A percentile compares a stretch with the other conserved stretches of the same genome.
phyloP scores from a whole-genome alignment of 129 eudicot genomes.

The Mikania micrantha region DNA sequence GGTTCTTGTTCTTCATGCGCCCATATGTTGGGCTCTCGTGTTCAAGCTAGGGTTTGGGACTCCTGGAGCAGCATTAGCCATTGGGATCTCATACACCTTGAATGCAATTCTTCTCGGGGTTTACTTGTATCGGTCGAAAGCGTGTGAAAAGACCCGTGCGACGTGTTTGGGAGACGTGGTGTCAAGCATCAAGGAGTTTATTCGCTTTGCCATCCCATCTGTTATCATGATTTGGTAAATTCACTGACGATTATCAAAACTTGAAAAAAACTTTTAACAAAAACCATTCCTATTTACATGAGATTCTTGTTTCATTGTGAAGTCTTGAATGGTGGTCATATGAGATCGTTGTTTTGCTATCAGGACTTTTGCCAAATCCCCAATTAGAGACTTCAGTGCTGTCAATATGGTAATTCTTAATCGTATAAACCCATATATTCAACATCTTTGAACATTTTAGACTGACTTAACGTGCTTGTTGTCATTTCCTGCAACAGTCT shows the following conservation, averaged over 20 bases:
- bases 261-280: neutral
- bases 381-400: slow-evolving; percentile 60
- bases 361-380: slow-evolving; percentile 54
- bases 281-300: neutral
- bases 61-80: slow-evolving; percentile 46
- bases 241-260: neutral
- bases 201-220: slow-evolving; percentile 34
- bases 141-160: slow-evolving; percentile 36
- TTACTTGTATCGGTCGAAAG: slow-evolving; percentile 29
- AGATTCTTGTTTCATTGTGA: neutral
- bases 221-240: slow-evolving; percentile 45
- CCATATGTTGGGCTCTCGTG: slow-evolving; percentile 44
- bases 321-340: slow-evolving; percentile 63
- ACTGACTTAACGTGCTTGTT: neutral
- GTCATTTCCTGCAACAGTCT: slow-evolving; percentile 27
- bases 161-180: slow-evolving; percentile 21
- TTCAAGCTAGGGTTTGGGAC: slow-evolving; percentile 28
- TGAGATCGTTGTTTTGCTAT: slow-evolving; percentile 43
- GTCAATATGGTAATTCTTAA: slow-evolving; percentile 44
- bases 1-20: slow-evolving; percentile 32
- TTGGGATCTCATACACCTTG: slow-evolving; percentile 33
- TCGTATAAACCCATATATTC: neutral
- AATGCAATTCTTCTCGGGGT: slow-evolving; percentile 32
- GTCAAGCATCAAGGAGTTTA: slow-evolving; percentile 20
- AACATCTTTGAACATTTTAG: neutral